Evolutionary conservation across 148 eudicot genomes (phyloP).

Genomic region (Cornus kousa): DNA sequence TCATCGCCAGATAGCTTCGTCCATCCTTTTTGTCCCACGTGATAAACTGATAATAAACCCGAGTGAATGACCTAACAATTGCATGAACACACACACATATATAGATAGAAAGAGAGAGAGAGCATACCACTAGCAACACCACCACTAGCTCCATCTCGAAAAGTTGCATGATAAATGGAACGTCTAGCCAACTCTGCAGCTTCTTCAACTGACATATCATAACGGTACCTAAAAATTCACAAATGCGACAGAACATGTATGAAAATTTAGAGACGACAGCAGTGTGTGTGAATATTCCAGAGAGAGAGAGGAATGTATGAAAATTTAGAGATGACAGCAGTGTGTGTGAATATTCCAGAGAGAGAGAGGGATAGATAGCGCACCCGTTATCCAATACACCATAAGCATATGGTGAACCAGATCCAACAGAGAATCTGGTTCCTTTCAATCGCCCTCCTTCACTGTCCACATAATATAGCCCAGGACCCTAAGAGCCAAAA

Average conservation of each 20-base stretch:
- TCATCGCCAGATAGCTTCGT: slow-evolving; percentile 90
- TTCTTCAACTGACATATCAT: slow-evolving; percentile 77
- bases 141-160: slow-evolving; percentile 99
- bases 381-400: slow-evolving; percentile 96
- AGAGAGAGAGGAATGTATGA: neutral
- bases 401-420: slow-evolving; percentile 99
- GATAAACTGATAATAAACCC: slow-evolving; percentile 53
- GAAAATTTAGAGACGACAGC: neutral
- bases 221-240: slow-evolving; percentile 47
- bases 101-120: slow-evolving; percentile 14
- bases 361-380: slow-evolving; percentile 12
- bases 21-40: slow-evolving; percentile 92
- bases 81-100: neutral
- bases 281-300: neutral
- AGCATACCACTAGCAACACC: slow-evolving; percentile 87
- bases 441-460: slow-evolving; percentile 99
- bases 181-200: slow-evolving; percentile 88
- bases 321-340: neutral
- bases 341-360: neutral
- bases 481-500: slow-evolving; percentile 73
- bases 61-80: neutral
- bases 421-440: slow-evolving; percentile 89
- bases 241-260: neutral
- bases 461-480: slow-evolving; percentile 94
- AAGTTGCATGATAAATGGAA: slow-evolving; percentile 89